These are phyloP conservation scores for Fusarium humuli DNA, from an alignment of 2,329 filamentous ascomycete species.

Conservation along the genomic window DNA sequence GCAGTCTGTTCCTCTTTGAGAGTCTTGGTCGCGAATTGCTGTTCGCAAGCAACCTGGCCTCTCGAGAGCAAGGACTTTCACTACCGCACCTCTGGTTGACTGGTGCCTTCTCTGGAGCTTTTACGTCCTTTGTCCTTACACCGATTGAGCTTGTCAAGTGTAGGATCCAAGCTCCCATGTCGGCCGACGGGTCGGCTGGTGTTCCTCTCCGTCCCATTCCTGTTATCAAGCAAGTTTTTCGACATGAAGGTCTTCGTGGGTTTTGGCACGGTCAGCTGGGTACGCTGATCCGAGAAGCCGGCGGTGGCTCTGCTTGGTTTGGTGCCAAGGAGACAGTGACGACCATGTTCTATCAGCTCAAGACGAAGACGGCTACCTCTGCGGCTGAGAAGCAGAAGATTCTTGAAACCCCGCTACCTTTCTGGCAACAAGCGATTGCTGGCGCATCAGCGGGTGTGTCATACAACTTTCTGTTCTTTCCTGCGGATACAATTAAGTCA, in stretches of 20 bases:
- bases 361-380: conserved; percentile 57
- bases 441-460: conserved; percentile 90
- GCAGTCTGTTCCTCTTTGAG: conserved; percentile 93
- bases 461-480: conserved; percentile 98
- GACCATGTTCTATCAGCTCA: conserved; percentile 73
- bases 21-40: conserved; percentile 76
- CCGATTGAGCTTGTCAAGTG: conserved; percentile 98
- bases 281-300: conserved; percentile 92
- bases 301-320: conserved; percentile 95
- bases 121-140: conserved; percentile 91
- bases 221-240: conserved; percentile 83
- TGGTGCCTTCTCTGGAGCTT: conserved; percentile 86
- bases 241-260: conserved; percentile 82
- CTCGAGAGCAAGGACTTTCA: conserved; percentile 71
- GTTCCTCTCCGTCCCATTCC: conserved; percentile 71
- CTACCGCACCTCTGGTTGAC: conserved; percentile 81
- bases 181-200: conserved; percentile 55
- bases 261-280: conserved; percentile 97
- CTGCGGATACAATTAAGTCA: conserved; percentile 96
- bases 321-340: conserved; percentile 86
- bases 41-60: conserved; percentile 63
- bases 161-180: conserved; percentile 86
- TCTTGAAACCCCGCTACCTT: conserved; percentile 69
- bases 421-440: conserved; percentile 89
- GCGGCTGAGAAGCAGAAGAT: conserved; percentile 56